Conservation (phyloP, 169 alveolate genomes). For the Cardiosporidium cionae region DNA sequence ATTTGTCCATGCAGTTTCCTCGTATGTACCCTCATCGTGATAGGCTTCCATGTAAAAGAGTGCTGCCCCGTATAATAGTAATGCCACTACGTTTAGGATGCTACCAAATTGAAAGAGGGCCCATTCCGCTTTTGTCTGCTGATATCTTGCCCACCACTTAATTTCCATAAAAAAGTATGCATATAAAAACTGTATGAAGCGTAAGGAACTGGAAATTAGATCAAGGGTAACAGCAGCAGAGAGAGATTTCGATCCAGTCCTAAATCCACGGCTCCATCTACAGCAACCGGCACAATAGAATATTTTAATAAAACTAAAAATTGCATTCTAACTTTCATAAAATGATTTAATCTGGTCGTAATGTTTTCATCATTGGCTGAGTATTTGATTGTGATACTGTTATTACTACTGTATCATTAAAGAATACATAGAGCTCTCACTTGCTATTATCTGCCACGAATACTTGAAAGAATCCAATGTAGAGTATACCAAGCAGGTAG, state of each 20-base stretch:
- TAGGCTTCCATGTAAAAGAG: conserved; percentile 68
- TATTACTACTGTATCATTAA: too few relatives aligned
- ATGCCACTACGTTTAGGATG: conserved; percentile 62
- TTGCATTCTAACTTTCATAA: too few relatives aligned
- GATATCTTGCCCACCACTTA: conserved; percentile 75
- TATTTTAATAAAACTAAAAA: too few relatives aligned
- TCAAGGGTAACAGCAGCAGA: conserved; percentile 70
- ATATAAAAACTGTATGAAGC: conserved; percentile 62
- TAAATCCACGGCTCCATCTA: conserved; percentile 59
- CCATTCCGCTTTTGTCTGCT: conserved; percentile 77
- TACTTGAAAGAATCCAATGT: conserved; percentile 65
- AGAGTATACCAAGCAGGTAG: conserved; percentile 61
- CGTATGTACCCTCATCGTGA: conserved; percentile 75
- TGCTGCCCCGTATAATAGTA: conserved; percentile 68
- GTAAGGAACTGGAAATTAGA: conserved; percentile 53
- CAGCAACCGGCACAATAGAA: neutral
- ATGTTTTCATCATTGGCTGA: too few relatives aligned
- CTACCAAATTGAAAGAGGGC: conserved; percentile 63
- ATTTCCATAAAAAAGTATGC: conserved; percentile 65
- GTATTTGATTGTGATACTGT: too few relatives aligned
- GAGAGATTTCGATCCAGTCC: conserved; percentile 71
- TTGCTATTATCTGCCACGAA: conserved; percentile 70
- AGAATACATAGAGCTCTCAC: too few relatives aligned
- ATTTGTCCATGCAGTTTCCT: conserved; percentile 70
- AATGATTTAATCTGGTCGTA: too few relatives aligned